Evolutionary conservation across 352 stramenopile species (phyloP).

Genomic region (Globisporangium uncinulatum): DNA sequence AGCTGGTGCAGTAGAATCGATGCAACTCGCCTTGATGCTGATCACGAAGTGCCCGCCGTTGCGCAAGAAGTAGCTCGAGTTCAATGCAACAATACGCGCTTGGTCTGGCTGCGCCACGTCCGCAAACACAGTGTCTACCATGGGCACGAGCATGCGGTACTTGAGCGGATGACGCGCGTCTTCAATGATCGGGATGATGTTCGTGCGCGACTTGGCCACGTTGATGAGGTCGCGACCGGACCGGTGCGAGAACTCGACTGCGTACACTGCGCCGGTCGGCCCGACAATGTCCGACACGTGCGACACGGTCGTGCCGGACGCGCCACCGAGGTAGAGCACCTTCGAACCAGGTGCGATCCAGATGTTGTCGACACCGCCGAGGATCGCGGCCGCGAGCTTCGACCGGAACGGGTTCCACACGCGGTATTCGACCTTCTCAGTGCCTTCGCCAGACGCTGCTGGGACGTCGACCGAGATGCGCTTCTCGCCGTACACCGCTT

Average conservation of each 20-base stretch:
- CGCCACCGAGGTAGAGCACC: constrained; percentile 98
- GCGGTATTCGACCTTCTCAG: constrained; percentile 99
- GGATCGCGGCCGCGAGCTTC: constrained; percentile 98
- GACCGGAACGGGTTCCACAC: constrained; percentile 99
- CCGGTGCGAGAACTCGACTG: constrained; percentile 99
- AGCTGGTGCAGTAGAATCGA: constrained; percentile 97
- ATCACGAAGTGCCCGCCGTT: constrained; percentile 99
- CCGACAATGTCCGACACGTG: constrained; percentile 99
- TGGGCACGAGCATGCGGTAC: constrained; percentile 98
- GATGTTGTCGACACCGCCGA: constrained; percentile 99
- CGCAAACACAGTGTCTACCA: constrained; percentile 99
- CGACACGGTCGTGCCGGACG: constrained; percentile 97
- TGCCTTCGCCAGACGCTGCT: constrained; percentile 80
- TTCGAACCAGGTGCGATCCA: constrained; percentile 97
- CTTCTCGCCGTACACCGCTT: constrained; percentile 99
- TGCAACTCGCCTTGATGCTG: constrained; percentile 99
- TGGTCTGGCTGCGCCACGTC: constrained; percentile 99
- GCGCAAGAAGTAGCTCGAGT: constrained; percentile 99
- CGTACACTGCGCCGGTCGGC: constrained; percentile 96
- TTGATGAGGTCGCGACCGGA: constrained; percentile 98
- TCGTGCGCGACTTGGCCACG: constrained; percentile 98
- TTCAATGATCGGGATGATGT: constrained; percentile 99
- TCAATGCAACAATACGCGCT: constrained; percentile 98
- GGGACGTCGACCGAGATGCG: constrained; percentile 97
- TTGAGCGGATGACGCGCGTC: constrained; percentile 97